Base-by-base conservation (phyloP, 129 eudicot genomes). In the Chrysanthemum lavandulifolium region DNA sequence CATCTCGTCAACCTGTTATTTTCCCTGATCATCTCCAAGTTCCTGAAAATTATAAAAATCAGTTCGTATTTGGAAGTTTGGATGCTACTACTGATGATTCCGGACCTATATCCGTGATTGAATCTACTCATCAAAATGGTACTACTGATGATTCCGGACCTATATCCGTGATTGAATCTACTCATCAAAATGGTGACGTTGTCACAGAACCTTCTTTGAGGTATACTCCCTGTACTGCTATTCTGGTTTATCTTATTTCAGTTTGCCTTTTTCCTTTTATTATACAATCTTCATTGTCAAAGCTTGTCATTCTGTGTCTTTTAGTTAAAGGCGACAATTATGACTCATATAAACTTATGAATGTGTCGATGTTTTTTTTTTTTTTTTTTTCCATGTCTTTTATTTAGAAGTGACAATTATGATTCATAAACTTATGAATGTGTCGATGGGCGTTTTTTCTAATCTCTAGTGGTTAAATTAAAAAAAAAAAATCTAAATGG, bases 21-120 rank as follows among this genome's bases (percentile, higher is more conserved):
- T 83, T 90, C 50, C 96, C 93, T 40, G 83, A 90, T 65, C 87
- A 87, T 81, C 69, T 90, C 68, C 86, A 81, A 61, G 89, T 87
- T 14, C 88, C 96, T 27, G 96, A 82, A 53, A 77, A 80, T 14
- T 69, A 70, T 14, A 84, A 81, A 74, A 84, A 71, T 10, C 82
- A 61, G 18, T 81, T 90, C 74, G 77, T 79, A 65, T 90, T 90
- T 81, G 96, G 96, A 76, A 90, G 87, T 78, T 61, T 87, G 83
- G 88, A 85, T 79, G 75, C 77, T 75, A 13, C 56, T 71, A 40
- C 63, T 52, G 82, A 68, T 43, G 72, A 51, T 13, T 29, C 77
- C 27, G 76, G 27, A 19, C 78, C 89, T 43, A 19, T 5, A 11
- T 55, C 81, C 21, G 73, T 33, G 65, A 67, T 54, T 33, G 86